These are phyloP conservation scores for Suhomyces bokatorum DNA, from an alignment of 1,139 yeast species.

Conservation along the genomic window DNA sequence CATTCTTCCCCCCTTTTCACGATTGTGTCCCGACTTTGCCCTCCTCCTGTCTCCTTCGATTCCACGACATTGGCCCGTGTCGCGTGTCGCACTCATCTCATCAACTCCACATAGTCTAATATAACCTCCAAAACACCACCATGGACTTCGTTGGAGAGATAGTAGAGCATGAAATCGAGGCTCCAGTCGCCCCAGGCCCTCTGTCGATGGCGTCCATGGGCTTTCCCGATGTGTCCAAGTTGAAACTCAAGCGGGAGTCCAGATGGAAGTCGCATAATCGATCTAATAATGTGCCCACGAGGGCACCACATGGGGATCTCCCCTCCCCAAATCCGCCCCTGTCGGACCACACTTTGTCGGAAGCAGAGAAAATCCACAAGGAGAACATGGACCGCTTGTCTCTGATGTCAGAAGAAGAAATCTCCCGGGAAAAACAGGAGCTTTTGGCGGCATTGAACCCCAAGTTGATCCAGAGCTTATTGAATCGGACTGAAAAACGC, in stretches of 20 bases:
- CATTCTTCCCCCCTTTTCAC: no score
- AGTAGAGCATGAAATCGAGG: slow-evolving; percentile 59
- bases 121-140: neutral
- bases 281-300: slow-evolving; percentile 1
- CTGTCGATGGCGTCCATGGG: slow-evolving; percentile 28
- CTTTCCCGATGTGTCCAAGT: slow-evolving; percentile 42
- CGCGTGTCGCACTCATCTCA: neutral
- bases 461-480: slow-evolving; percentile 57
- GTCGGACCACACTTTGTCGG: slow-evolving; percentile 29
- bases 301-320: neutral
- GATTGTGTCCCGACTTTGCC: no score
- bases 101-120: neutral
- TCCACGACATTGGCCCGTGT: neutral
- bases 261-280: slow-evolving; percentile 33
- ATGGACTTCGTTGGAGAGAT: slow-evolving; percentile 80
- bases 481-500: slow-evolving; percentile 40
- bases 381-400: slow-evolving; percentile 70
- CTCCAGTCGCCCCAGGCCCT: slow-evolving; percentile 35
- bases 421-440: slow-evolving; percentile 65
- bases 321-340: neutral
- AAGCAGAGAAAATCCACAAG: slow-evolving; percentile 70
- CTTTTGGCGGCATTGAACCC: slow-evolving; percentile 70
- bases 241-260: slow-evolving; percentile 26
- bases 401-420: slow-evolving; percentile 66
- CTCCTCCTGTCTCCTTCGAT: no score